Conservation (phyloP, 1,139 yeast genomes). For the Sugiyamaella sp. region DNA sequence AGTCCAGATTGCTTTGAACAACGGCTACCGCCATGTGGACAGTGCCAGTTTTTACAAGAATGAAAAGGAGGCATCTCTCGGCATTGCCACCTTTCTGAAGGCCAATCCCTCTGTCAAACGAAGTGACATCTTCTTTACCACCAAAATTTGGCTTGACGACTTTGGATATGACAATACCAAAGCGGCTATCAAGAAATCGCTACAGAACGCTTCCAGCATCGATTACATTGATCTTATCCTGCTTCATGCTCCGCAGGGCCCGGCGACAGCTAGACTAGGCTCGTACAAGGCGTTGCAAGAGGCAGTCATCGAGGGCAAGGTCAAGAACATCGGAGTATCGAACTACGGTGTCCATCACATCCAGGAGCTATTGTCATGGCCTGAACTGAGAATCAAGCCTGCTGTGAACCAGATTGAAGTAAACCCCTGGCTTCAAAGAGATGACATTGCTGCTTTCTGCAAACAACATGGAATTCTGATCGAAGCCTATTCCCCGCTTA, state of each 20-base stretch:
- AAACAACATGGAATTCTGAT: slow-evolving; percentile 62
- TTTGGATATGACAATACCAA: slow-evolving; percentile 58
- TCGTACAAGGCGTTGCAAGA: slow-evolving; percentile 27
- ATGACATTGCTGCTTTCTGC: slow-evolving; percentile 61
- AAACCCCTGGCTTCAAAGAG: slow-evolving; percentile 84
- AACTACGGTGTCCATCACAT: slow-evolving; percentile 74
- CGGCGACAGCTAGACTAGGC: slow-evolving; percentile 21
- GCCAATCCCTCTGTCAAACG: slow-evolving; percentile 56
- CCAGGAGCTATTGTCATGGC: slow-evolving; percentile 67
- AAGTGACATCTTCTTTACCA: slow-evolving; percentile 56
- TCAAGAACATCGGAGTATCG: slow-evolving; percentile 74
- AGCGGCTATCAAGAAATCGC: slow-evolving; percentile 61
- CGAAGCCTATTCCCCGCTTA: slow-evolving; percentile 81
- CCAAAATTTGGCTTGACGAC: slow-evolving; percentile 54
- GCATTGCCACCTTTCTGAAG: slow-evolving; percentile 55
- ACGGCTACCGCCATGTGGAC: slow-evolving; percentile 61
- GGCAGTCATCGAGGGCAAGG: slow-evolving; percentile 19
- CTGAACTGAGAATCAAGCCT: slow-evolving; percentile 44
- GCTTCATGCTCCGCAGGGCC: slow-evolving; percentile 76
- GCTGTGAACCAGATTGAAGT: slow-evolving; percentile 78
- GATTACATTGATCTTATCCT: slow-evolving; percentile 82
- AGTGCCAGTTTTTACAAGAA: slow-evolving; percentile 60
- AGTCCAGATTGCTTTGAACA: slow-evolving; percentile 50
- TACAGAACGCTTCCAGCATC: slow-evolving; percentile 60
- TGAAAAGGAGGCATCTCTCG: slow-evolving; percentile 59